phyloP scores from a whole-genome alignment of 1,284 basidiomycete species.

The Psilocybe mexicana region DNA sequence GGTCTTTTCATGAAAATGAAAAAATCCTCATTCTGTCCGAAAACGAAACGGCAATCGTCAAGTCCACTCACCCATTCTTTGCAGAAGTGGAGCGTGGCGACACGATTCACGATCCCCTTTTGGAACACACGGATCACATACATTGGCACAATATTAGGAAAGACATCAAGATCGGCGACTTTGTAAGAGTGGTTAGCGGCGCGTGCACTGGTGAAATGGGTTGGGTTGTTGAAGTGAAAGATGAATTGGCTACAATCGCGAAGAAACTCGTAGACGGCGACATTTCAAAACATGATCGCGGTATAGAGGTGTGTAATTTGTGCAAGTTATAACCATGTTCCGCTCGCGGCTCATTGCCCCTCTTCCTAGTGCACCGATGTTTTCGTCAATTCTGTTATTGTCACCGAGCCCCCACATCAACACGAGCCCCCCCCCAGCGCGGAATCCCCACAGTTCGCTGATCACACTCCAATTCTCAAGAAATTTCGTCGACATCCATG shows the following conservation, averaged over 20 bases:
- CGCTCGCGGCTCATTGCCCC: not conserved
- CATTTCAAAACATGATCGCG: not conserved
- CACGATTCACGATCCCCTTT: not conserved
- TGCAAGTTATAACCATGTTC: not conserved
- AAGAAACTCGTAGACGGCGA: not conserved
- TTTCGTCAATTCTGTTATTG: not conserved
- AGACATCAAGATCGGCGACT: not conserved
- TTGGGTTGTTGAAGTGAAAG: not conserved
- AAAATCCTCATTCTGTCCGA: not conserved
- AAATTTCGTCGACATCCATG: constrained; percentile 1
- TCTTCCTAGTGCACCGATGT: not conserved
- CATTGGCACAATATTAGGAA: not conserved
- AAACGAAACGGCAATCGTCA: not conserved
- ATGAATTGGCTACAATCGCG: not conserved
- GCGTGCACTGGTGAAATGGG: not conserved
- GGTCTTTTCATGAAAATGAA: constrained; percentile 5
- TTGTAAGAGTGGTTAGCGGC: not conserved
- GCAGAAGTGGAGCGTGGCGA: not conserved
- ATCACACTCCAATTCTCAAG: not conserved
- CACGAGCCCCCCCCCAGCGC: not conserved
- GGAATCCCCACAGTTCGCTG: too few species aligned
- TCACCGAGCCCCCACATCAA: not conserved
- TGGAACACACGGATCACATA: not conserved
- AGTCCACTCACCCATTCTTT: not conserved
- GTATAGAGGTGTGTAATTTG: not conserved